Conservation (phyloP, 1,284 basidiomycete genomes). For the Naganishia sp. region DNA sequence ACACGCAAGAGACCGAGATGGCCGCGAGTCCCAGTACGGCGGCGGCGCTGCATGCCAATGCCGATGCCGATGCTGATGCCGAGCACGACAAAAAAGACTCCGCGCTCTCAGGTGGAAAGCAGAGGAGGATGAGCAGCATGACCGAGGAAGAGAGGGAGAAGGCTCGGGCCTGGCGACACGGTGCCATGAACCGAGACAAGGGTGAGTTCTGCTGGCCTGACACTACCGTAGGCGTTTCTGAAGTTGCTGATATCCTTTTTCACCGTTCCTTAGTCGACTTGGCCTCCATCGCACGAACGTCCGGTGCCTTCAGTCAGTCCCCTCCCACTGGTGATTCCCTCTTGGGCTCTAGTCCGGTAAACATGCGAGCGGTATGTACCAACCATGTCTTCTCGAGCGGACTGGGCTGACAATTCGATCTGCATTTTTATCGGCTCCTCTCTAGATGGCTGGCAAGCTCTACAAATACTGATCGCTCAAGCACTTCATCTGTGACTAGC, state of each 20-base stretch:
- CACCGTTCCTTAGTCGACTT: conserved; percentile 62
- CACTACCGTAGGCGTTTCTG: neutral
- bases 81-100: conserved; percentile 14
- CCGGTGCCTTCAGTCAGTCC: conserved; percentile 68
- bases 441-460: conserved; percentile 31
- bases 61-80: neutral
- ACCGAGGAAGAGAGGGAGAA: conserved; percentile 66
- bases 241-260: neutral
- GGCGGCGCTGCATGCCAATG: conserved; percentile 16
- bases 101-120: conserved; percentile 14
- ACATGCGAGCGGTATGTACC: conserved; percentile 35
- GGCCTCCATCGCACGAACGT: conserved; percentile 75
- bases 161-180: conserved; percentile 48
- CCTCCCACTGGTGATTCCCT: conserved; percentile 56
- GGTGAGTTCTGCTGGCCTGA: conserved; percentile 36
- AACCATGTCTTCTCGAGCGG: neutral
- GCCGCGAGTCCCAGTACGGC: conserved; percentile 24
- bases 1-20: conserved; percentile 35
- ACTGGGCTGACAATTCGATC: too few species aligned
- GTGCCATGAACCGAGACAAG: conserved; percentile 43
- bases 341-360: conserved; percentile 53
- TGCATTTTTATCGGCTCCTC: neutral
- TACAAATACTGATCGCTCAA: conserved; percentile 28
- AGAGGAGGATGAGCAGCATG: conserved; percentile 52
- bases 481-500: neutral